Evolutionary conservation across 306 rosid genomes (phyloP), one percentile per base, ranked within the genome.

Genomic region (Trifolium subterraneum): DNA sequence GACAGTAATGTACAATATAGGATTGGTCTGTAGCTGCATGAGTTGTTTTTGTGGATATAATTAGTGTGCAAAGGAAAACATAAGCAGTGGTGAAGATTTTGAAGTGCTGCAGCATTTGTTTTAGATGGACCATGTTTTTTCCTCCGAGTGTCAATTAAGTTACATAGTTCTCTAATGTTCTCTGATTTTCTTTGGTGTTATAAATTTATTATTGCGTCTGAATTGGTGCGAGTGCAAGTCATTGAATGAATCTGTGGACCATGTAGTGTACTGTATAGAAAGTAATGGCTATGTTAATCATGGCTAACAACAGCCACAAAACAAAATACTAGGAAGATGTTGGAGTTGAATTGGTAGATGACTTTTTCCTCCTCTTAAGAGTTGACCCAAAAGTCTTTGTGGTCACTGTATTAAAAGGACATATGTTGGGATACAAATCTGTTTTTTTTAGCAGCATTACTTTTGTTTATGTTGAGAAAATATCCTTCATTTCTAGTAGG

Each of bases 21-120:
- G 51, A 2, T 33, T 5, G 13, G 51, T 76, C 74, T 12, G 80
- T 66, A 4, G 41, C 68, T 55, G 61, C 80, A 56, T 55, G 22
- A 2, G 56, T 41, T 2, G 36, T 65, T 2, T 16, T 65, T 50
- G 27, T 42, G 16, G 59, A 13, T 29, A 55, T 10, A 36, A 41
- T 22, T 41, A 20, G 5, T 8, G 74, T 15, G 68, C 16, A 51
- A 13, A 75, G 8, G 10, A 75, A 16, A 38, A 27, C 41, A 54
- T 27, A 52, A 10, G 31, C 20, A 62, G 63, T 19, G 18, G 5
- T 19, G 23, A 31, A 75, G 18, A 38, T 7, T 51, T 75, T 51
- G 15, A 64, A 10, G 72, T 22, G 65, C 72, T 20, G 14, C 55
- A 50, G 6, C 64, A 74, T 74, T 50, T 61, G 50, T 52, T 62